Evolutionary conservation across 768 basidiomycete genomes (phyloP), one percentile per base, ranked within the genome.

Genomic region (Boletus bicolor): DNA sequence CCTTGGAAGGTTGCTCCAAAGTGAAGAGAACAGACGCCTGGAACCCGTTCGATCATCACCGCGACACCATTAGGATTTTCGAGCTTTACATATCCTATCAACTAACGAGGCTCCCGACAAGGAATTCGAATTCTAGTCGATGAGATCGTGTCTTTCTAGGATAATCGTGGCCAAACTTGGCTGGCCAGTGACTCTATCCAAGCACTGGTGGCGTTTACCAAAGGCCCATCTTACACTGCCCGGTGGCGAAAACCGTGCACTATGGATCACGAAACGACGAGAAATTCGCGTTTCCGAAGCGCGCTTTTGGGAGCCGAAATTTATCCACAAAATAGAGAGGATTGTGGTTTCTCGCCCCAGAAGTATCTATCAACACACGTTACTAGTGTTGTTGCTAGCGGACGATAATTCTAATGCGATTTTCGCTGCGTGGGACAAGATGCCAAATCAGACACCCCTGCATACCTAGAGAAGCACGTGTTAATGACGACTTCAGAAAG

Each of bases 21-120:
- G 28, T 28, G 11, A 32, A 34, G 10, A 36, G 53, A 34, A 49
- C 21, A 32, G 9, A 10, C 19, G 17, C 12, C 11, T 35, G 19
- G 51, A 36, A 26, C n/a, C 50, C 21, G 1, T 7, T 44, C 14
- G 21, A 57, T 35, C 42, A 54, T 59, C 58, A 59, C 43, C 21
- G 58, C 32, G 21, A 38, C 42, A 46, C 58, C 51, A 36, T 26
- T 59, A 11, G 26, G 43, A 47, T 47, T 41, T 37, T 32, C 48
- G 10, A 38, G 9, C 39, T 24, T 24, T 51, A 24, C 21, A 24
- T 24, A 44, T 61, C 50, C 21, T 54, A 44, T 39, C 56, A 59
- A 52, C 55, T 57, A 47, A 36, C 19, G 48, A 6, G 9, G 17
- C 21, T 26, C 44, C 36, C 45, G 38, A 28, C 50, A 30, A 45